Evolutionary conservation across 495 filamentous ascomycete species (phyloP).

Genomic region (Penicillium angulare): DNA sequence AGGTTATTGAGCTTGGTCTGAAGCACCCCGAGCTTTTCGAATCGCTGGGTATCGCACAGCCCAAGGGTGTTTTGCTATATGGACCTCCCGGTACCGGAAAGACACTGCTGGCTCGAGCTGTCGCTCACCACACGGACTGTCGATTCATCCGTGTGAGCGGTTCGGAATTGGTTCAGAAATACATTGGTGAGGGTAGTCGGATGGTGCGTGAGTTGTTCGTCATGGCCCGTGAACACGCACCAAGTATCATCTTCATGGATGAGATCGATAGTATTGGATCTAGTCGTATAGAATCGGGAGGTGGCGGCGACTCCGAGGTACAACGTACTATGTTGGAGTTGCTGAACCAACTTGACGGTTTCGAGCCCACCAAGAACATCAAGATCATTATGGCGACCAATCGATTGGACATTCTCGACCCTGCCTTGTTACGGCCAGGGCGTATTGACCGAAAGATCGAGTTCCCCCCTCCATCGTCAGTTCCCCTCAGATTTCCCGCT

Average conservation of each 20-base stretch:
- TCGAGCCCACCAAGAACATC: constrained; percentile 99
- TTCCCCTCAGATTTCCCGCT: not conserved
- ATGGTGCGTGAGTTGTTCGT: constrained; percentile 99
- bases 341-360: constrained; percentile 96
- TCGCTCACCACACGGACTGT: constrained; percentile 97
- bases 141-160: constrained; percentile 98
- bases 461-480: constrained; percentile 89
- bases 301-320: constrained; percentile 96
- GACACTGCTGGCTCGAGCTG: constrained; percentile 90
- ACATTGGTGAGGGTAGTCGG: constrained; percentile 95
- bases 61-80: constrained; percentile 96
- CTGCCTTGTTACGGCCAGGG: constrained; percentile 87
- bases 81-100: constrained; percentile 97
- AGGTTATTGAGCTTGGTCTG: constrained; percentile 97
- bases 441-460: constrained; percentile 99
- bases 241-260: constrained; percentile 99
- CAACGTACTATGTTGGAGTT: constrained; percentile 99
- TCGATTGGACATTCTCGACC: constrained; percentile 94
- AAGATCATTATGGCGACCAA: constrained; percentile 99
- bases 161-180: constrained; percentile 97
- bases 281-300: constrained; percentile 91
- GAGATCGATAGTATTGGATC: constrained; percentile 99
- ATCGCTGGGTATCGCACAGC: constrained; percentile 96
- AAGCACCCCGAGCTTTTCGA: constrained; percentile 99
- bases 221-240: constrained; percentile 97